Conservation (phyloP, 2,329 filamentous ascomycete genomes). For the Cadophora sp. region DNA sequence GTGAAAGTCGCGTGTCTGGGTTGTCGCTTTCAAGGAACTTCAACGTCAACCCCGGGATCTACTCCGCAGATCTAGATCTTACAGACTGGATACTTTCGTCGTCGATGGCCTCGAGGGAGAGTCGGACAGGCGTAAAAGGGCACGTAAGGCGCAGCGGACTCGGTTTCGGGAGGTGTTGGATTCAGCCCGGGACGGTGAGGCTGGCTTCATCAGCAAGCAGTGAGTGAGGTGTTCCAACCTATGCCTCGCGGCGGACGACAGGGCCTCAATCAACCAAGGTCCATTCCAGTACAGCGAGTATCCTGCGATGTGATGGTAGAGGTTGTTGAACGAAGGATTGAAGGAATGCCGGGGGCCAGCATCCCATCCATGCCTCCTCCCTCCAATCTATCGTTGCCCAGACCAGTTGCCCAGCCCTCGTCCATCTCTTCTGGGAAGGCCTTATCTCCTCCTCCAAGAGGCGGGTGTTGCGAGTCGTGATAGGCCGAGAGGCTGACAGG, state of each 20-base stretch:
- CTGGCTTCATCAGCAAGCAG: conserved; percentile 2
- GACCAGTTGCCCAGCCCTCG: not conserved
- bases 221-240: conserved; percentile 15
- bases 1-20: not conserved
- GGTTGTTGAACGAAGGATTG: not conserved
- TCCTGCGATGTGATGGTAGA: not conserved
- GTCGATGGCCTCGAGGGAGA: not conserved
- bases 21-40: not conserved
- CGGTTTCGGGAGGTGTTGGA: not conserved
- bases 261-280: conserved; percentile 3
- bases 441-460: conserved; percentile 1
- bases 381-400: conserved; percentile 10
- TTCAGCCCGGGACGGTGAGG: not conserved
- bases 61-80: not conserved
- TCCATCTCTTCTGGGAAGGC: conserved; percentile 11
- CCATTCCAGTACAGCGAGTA: not conserved
- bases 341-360: not conserved
- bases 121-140: not conserved
- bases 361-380: not conserved
- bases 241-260: conserved; percentile 3
- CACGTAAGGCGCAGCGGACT: not conserved
- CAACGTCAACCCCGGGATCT: not conserved
- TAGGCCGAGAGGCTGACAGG: conserved; percentile 6
- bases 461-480: not conserved
- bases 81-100: not conserved